Evolutionary conservation across 192 early-diverging fungal genomes (phyloP).

Genomic region (Coemansia sp.): DNA sequence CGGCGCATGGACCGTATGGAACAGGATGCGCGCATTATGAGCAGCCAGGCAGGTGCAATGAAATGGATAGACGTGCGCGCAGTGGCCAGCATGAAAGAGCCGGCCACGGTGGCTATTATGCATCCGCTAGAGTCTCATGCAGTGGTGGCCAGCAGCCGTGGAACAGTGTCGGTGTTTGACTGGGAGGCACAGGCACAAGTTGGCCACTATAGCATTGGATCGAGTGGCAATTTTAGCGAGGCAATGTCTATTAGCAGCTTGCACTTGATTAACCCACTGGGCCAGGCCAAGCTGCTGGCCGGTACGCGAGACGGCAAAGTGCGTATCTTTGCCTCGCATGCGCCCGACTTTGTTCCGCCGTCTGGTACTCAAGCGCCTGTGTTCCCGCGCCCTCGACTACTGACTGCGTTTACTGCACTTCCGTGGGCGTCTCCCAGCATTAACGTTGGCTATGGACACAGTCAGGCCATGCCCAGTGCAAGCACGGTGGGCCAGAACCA

Average conservation of each 20-base stretch:
- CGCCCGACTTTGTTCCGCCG: slow-evolving; percentile 36
- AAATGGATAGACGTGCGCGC: slow-evolving; percentile 45
- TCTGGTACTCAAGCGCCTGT: slow-evolving; percentile 5
- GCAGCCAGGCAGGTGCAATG: slow-evolving; percentile 20
- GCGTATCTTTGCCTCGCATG: slow-evolving; percentile 50
- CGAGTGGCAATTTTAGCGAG: slow-evolving; percentile 1
- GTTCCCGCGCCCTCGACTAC: slow-evolving; percentile 41
- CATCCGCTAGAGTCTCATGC: slow-evolving; percentile 88
- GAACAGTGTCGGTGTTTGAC: slow-evolving; percentile 55
- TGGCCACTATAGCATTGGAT: slow-evolving; percentile 24
- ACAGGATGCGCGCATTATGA: slow-evolving; percentile 22
- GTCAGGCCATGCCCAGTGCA: not conserved
- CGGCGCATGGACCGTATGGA: slow-evolving; percentile 38
- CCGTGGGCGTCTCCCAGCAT: slow-evolving; percentile 26
- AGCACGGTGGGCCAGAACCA: not conserved
- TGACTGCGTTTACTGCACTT: slow-evolving; percentile 43
- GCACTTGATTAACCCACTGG: slow-evolving; percentile 90
- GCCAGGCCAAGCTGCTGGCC: slow-evolving; percentile 73
- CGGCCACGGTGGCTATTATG: slow-evolving; percentile 54
- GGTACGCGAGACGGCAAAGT: slow-evolving; percentile 48
- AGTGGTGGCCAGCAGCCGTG: slow-evolving; percentile 69
- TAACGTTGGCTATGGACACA: not conserved
- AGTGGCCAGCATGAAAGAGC: slow-evolving; percentile 10
- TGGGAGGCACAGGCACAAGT: slow-evolving; percentile 49
- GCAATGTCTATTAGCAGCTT: slow-evolving; percentile 63